Percentiles rank a stretch among this genome's conserved stretches.
phyloP scores from a whole-genome alignment of 371 early-diverging fungal species.

The Dinochytrium kinnereticum region DNA sequence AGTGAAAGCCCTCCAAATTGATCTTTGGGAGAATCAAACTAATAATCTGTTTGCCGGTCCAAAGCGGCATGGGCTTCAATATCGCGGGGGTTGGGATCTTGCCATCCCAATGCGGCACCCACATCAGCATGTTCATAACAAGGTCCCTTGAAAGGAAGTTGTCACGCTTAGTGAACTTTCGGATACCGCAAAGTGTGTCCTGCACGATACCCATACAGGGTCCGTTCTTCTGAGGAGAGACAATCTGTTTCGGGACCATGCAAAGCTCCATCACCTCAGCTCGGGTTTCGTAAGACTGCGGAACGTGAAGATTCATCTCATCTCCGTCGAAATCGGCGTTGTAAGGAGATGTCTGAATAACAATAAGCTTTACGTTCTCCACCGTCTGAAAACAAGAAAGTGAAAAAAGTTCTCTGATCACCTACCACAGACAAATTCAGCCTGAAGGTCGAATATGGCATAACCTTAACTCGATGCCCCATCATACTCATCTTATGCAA shows the following conservation, averaged over 20 bases:
- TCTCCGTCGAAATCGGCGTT: conserved; percentile 99
- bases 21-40: conserved; percentile 91
- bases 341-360: conserved; percentile 89
- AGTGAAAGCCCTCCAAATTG: conserved; percentile 77
- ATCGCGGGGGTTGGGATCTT: conserved; percentile 93
- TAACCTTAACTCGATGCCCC: conserved; percentile 98
- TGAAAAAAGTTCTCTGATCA: neutral
- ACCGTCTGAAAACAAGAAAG: neutral
- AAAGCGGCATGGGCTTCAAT: conserved; percentile 93
- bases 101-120: conserved; percentile 97
- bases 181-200: conserved; percentile 97
- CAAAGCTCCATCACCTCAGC: conserved; percentile 97
- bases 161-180: conserved; percentile 97
- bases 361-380: too few species aligned
- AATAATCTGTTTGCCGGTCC: conserved; percentile 99
- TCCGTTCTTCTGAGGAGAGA: conserved; percentile 98
- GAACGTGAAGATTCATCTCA: conserved; percentile 99
- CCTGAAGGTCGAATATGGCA: conserved; percentile 99
- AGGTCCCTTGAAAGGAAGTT: conserved; percentile 89
- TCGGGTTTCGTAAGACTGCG: conserved; percentile 91
- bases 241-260: conserved; percentile 98
- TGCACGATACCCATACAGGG: conserved; percentile 99
- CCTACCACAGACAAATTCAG: conserved; percentile 91
- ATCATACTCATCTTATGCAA: conserved; percentile 99
- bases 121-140: conserved; percentile 95